phyloP scores from a whole-genome alignment of 805 yeast species.

The Hanseniaspora singularis region DNA sequence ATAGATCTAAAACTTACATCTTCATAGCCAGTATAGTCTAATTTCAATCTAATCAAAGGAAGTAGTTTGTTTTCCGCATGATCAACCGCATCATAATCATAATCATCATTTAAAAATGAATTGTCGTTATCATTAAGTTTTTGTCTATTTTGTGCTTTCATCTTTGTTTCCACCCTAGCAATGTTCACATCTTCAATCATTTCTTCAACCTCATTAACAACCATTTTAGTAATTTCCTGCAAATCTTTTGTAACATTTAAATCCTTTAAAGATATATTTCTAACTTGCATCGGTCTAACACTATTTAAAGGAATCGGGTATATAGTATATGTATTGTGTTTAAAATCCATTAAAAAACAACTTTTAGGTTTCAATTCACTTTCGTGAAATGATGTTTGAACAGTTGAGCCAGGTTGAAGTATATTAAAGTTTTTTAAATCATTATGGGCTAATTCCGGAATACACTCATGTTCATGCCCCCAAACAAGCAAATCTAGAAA shows the following conservation, averaged over 20 bases:
- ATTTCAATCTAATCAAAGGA: constrained; percentile 71
- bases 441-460: constrained; percentile 53
- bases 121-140: background rate
- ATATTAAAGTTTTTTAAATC: constrained; percentile 53
- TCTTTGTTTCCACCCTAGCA: background rate
- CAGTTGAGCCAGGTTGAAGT: constrained; percentile 85
- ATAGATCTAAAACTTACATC: constrained; percentile 60
- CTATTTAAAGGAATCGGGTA: constrained; percentile 35
- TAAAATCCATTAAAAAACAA: constrained; percentile 57
- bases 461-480: constrained; percentile 98
- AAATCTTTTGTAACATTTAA: constrained; percentile 48
- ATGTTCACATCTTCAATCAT: constrained; percentile 52
- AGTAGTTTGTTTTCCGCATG: too few species aligned
- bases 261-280: constrained; percentile 46
- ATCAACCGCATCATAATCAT: too few species aligned
- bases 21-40: constrained; percentile 62
- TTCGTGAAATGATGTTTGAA: constrained; percentile 79
- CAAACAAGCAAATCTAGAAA: constrained; percentile 77
- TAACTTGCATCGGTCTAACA: constrained; percentile 73
- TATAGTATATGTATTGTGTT: constrained; percentile 48
- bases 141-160: background rate
- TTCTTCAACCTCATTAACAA: constrained; percentile 53
- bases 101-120: too few species aligned
- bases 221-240: constrained; percentile 45
- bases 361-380: constrained; percentile 70